Base-by-base conservation (phyloP, 2,329 filamentous ascomycete species). In the Aspergillus sp. region DNA sequence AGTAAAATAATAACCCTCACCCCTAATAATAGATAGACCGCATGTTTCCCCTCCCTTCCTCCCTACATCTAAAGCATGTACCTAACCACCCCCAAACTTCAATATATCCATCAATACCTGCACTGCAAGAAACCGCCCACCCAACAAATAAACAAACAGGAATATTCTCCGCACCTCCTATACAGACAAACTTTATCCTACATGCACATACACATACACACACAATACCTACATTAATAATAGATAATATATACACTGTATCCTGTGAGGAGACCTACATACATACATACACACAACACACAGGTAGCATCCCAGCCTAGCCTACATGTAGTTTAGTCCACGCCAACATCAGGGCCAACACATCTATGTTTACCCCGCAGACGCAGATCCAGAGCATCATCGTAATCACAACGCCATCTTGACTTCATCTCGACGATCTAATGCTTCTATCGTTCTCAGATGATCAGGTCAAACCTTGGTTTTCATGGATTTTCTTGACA, bases 391-490 rank as follows among this genome's bases (percentile, higher is more conserved):
- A 55, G 12, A 36, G 32, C 12, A 36, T 36, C 12, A 13, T 36
- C 32, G 32, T 36, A 36, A 36, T 13, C 12, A 5, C 55, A 56
- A 55, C 52, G 52, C 57, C 45, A 59, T 50, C 39, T 59, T 59
- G 57, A 59, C 57, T 36, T 59, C 52, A 59, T 55, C 25, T 25
- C 12, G 50, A 19, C 9, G 2, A 55, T 32, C 23, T 41, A 17
- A 12, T 30, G 12, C 12, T 36, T 36, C 4, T 36, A 13, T 5
- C 2, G 12, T 36, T 36, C 32, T 36, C 32, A 36, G 32, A 13
- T 36, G 32, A 36, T 36, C 12, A 12, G 32, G 32, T 13, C 32
- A 36, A 13, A 36, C 32, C 32, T 13, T 36, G 12, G 32, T 36
- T 36, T 36, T 13, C 12, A 13, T 13, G 32, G 32, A 13, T 13